Evolutionary conservation across 2,329 filamentous ascomycete species (phyloP).

Genomic region (Trichophyton mentagrophytes): DNA sequence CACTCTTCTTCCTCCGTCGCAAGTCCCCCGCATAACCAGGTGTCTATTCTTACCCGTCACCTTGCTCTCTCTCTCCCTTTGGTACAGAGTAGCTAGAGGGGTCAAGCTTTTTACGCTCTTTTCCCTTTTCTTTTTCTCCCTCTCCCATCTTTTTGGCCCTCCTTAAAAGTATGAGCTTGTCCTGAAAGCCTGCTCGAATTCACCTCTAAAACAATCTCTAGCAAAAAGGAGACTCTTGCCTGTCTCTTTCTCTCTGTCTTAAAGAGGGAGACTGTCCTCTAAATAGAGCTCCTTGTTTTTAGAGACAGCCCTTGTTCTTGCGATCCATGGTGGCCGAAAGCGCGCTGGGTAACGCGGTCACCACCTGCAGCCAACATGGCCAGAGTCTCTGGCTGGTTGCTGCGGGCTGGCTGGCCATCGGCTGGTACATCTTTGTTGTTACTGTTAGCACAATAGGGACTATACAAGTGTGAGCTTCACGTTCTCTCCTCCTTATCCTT

Average conservation of each 20-base stretch:
- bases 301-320: neutral
- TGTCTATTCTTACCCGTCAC: neutral
- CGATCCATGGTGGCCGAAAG: constrained; percentile 3
- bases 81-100: neutral
- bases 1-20: neutral
- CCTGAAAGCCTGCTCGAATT: neutral
- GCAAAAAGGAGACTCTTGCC: neutral
- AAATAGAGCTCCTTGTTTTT: neutral
- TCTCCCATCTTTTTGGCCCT: neutral
- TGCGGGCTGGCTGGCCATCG: constrained; percentile 35
- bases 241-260: neutral
- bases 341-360: neutral
- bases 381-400: constrained; percentile 25
- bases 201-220: neutral
- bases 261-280: neutral
- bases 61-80: neutral
- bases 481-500: neutral
- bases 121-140: neutral
- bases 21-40: neutral
- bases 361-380: constrained; percentile 11
- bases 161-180: neutral
- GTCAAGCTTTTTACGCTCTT: neutral
- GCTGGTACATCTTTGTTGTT: constrained; percentile 45
- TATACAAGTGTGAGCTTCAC: constrained; percentile 43
- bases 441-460: constrained; percentile 47